phyloP scores from a whole-genome alignment of 441 rosid species.

The Adansonia madagascariensis region DNA sequence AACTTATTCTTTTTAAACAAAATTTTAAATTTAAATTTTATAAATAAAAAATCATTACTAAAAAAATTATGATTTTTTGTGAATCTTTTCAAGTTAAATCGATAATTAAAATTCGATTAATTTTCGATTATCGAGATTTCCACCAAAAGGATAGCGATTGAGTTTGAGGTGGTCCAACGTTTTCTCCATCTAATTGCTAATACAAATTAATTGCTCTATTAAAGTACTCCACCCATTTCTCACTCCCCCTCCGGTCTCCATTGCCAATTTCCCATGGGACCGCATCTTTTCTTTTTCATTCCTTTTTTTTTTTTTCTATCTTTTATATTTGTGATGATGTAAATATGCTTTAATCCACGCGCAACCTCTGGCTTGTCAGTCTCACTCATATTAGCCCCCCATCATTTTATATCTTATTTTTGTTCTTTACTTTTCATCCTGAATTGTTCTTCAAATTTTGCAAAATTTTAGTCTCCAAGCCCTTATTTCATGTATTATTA shows the following conservation, averaged over 20 bases:
- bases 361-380: background rate
- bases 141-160: conserved; percentile 38
- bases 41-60: too few relatives aligned
- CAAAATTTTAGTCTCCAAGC: too few relatives aligned
- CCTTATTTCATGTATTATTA: too few relatives aligned
- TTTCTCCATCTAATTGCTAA: conserved; percentile 43
- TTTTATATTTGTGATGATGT: background rate
- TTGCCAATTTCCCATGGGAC: conserved; percentile 30
- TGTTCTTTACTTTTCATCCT: too few relatives aligned
- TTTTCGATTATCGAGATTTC: too few relatives aligned
- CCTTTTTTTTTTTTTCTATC: background rate
- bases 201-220: conserved; percentile 50
- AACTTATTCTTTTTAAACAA: background rate
- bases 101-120: too few relatives aligned
- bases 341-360: conserved; percentile 2
- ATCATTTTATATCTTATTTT: background rate
- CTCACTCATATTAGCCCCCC: background rate
- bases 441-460: too few relatives aligned
- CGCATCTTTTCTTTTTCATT: conserved; percentile 28
- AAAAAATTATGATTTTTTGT: too few relatives aligned
- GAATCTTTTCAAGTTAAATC: too few relatives aligned
- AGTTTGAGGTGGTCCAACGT: conserved; percentile 67
- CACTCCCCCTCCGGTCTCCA: background rate
- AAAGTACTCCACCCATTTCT: conserved; percentile 41
- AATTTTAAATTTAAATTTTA: too few relatives aligned